Evolutionary conservation across 2,329 filamentous ascomycete species (phyloP).

Genomic region (Lachnellula arida): DNA sequence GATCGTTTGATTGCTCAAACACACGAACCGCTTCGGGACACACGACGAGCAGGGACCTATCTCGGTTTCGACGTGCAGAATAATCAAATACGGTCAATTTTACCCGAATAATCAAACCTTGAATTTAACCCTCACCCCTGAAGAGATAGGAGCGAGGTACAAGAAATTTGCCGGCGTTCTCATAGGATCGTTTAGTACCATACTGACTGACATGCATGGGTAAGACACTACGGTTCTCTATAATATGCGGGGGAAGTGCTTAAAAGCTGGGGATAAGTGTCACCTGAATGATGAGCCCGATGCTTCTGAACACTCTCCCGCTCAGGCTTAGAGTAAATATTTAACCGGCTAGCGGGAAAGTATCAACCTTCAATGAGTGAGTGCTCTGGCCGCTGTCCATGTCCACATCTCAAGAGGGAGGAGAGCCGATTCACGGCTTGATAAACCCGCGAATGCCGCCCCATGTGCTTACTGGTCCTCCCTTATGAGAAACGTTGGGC

Average conservation of each 20-base stretch:
- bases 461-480: constrained; percentile 7
- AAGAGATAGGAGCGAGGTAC: background rate
- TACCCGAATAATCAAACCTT: background rate
- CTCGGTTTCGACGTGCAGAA: constrained; percentile 13
- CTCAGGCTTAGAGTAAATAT: background rate
- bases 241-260: constrained; percentile 9
- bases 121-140: constrained; percentile 5
- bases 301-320: background rate
- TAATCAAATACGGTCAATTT: background rate
- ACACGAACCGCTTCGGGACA: constrained; percentile 9
- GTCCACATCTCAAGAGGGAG: constrained; percentile 1
- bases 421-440: constrained; percentile 15
- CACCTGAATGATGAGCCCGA: constrained; percentile 1
- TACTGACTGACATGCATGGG: background rate
- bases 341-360: constrained; percentile 1
- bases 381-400: background rate
- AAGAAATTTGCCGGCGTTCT: background rate
- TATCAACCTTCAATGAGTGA: constrained; percentile 4
- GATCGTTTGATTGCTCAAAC: constrained; percentile 11
- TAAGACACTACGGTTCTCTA: background rate
- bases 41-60: constrained; percentile 3
- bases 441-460: constrained; percentile 3
- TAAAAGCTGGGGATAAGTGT: constrained; percentile 5
- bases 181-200: background rate
- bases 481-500: background rate